Evolutionary conservation across 1,284 basidiomycete genomes (phyloP).

Genomic region (Leccinum subfulvum): DNA sequence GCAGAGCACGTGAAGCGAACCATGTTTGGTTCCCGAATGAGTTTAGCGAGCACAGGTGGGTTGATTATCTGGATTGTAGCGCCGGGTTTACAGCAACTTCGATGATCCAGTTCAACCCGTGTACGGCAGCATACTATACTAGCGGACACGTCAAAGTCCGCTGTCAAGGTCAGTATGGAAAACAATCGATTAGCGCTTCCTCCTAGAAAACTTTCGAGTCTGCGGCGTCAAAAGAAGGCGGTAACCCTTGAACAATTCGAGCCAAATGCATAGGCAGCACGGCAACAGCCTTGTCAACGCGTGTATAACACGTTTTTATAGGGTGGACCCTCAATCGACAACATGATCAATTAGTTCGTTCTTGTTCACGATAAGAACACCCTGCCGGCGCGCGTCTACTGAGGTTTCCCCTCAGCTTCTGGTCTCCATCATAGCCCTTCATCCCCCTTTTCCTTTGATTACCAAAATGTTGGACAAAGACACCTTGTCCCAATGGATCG

Average conservation of each 20-base stretch:
- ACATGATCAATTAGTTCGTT: conserved; percentile 29
- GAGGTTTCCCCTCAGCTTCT: not conserved
- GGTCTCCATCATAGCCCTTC: not conserved
- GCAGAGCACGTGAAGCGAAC: not conserved
- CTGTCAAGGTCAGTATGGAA: conserved; percentile 13
- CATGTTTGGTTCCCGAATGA: not conserved
- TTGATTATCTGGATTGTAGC: not conserved
- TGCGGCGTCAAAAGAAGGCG: conserved; percentile 24
- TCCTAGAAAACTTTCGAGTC: conserved; percentile 19
- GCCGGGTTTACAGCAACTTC: conserved; percentile 19
- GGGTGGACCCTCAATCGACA: conserved; percentile 38
- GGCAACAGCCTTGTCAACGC: conserved; percentile 35
- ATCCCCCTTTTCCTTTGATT: not conserved
- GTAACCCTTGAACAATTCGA: conserved; percentile 24
- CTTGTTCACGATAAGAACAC: conserved; percentile 32
- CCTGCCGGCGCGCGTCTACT: conserved; percentile 15
- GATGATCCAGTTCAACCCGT: not conserved
- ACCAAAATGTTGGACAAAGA: conserved; percentile 17
- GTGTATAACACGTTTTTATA: conserved; percentile 38
- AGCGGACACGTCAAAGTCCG: conserved; percentile 13
- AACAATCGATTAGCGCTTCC: conserved; percentile 12
- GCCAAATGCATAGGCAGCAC: conserved; percentile 19
- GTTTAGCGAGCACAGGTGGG: conserved; percentile 15
- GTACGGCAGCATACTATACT: not conserved
- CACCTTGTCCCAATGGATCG: conserved; percentile 22